These are phyloP conservation scores for Thelonectria rubi DNA, from an alignment of 2,329 filamentous ascomycete species.

Conservation along the genomic window DNA sequence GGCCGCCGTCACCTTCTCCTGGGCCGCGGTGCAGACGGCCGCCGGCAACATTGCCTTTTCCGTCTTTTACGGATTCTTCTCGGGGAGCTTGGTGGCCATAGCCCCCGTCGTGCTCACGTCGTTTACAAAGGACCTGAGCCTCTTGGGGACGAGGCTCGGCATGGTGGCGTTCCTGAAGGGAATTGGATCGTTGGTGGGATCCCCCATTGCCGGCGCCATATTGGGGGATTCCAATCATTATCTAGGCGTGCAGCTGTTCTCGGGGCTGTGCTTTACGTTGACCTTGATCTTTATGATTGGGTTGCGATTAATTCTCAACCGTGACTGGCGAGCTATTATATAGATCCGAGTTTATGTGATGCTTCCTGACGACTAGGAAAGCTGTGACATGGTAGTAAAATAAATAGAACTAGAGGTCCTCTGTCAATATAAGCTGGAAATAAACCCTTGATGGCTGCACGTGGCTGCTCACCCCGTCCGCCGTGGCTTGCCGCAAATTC, in stretches of 20 bases:
- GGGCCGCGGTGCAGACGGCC: slow-evolving; percentile 50
- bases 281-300: slow-evolving; percentile 14
- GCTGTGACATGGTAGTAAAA: too few relatives aligned
- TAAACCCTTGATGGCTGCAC: too few relatives aligned
- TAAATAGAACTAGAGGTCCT: too few relatives aligned
- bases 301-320: slow-evolving; percentile 11
- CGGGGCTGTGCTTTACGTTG: slow-evolving; percentile 14
- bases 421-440: too few relatives aligned
- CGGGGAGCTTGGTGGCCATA: slow-evolving; percentile 55
- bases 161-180: slow-evolving; percentile 52
- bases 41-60: slow-evolving; percentile 54
- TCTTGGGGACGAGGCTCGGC: slow-evolving; percentile 56
- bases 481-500: too few relatives aligned
- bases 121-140: slow-evolving; percentile 52
- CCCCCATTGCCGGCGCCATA: slow-evolving; percentile 53
- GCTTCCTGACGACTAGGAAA: too few relatives aligned
- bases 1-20: slow-evolving; percentile 51
- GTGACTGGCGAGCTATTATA: slow-evolving; percentile 8
- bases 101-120: slow-evolving; percentile 54
- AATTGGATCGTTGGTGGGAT: slow-evolving; percentile 48
- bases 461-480: too few relatives aligned
- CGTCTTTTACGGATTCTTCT: slow-evolving; percentile 57
- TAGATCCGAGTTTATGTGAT: too few relatives aligned
- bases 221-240: slow-evolving; percentile 28
- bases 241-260: slow-evolving; percentile 21